Conservation (phyloP, 345 rosid species). For the Erysimum cheiranthoides region DNA sequence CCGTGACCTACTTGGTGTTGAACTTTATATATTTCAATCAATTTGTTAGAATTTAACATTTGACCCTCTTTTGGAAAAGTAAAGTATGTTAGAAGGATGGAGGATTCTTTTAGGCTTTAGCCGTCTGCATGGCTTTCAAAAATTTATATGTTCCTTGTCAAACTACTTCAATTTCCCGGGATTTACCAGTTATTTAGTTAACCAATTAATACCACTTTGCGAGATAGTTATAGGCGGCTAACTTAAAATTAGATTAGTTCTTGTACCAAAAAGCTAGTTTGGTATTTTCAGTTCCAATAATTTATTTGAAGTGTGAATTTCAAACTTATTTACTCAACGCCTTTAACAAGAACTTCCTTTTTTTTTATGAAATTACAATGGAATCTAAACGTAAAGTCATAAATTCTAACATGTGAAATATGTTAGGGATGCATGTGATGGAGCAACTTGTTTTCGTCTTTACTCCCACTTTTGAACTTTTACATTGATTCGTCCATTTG, state of each 20-base stretch:
- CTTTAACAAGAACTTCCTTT: too few relatives aligned
- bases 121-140: slow-evolving; percentile 32
- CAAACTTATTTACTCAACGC: background rate
- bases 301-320: background rate
- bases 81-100: slow-evolving; percentile 35
- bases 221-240: background rate
- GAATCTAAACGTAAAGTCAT: slow-evolving; percentile 19
- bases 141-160: slow-evolving; percentile 37
- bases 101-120: slow-evolving; percentile 38
- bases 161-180: background rate
- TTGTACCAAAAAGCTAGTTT: slow-evolving; percentile 6
- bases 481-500: slow-evolving; percentile 38
- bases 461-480: slow-evolving; percentile 34
- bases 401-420: slow-evolving; percentile 26
- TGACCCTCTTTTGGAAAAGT: slow-evolving; percentile 38
- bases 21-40: slow-evolving; percentile 1
- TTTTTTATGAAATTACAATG: background rate
- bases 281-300: background rate
- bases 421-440: slow-evolving; percentile 40
- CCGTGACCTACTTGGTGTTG: slow-evolving; percentile 19
- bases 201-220: slow-evolving; percentile 14
- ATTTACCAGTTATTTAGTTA: slow-evolving; percentile 4
- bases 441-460: slow-evolving; percentile 37
- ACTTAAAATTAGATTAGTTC: background rate
- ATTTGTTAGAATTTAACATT: slow-evolving; percentile 23